These are phyloP conservation scores for Buddleja alternifolia DNA, from an alignment of 257 asterid genomes.

Conservation along the genomic window DNA sequence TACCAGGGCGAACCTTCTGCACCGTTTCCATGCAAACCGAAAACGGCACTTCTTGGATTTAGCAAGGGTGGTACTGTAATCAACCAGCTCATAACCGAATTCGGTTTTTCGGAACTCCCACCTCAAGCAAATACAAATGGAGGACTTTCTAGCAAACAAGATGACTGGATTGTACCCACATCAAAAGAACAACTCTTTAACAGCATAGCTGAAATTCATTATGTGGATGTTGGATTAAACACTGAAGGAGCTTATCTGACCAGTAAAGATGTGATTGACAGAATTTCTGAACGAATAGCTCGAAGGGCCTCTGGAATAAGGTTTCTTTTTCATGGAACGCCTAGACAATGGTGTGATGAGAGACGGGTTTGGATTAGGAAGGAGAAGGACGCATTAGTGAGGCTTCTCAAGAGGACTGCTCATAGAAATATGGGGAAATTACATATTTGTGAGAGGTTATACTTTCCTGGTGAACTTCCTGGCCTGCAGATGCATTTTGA, in stretches of 20 bases:
- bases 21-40: conserved; percentile 48
- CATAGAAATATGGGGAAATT: conserved; percentile 59
- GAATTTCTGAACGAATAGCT: conserved; percentile 49
- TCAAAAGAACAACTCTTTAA: conserved; percentile 67
- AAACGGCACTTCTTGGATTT: conserved; percentile 80
- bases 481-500: conserved; percentile 91
- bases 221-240: conserved; percentile 93
- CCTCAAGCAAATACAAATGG: conserved; percentile 39
- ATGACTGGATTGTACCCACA: conserved; percentile 57
- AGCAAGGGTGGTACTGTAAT: conserved; percentile 92
- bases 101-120: conserved; percentile 42
- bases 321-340: conserved; percentile 87
- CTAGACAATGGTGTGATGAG: conserved; percentile 87
- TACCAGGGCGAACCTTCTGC: conserved; percentile 48
- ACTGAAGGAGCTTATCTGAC: conserved; percentile 79
- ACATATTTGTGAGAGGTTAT: conserved; percentile 69
- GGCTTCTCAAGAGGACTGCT: conserved; percentile 68
- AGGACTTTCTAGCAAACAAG: conserved; percentile 33
- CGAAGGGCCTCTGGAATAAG: conserved; percentile 59
- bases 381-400: conserved; percentile 70
- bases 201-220: conserved; percentile 85
- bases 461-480: conserved; percentile 67
- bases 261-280: conserved; percentile 55
- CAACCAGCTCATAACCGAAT: conserved; percentile 89
- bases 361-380: conserved; percentile 71